Conservation (phyloP, 2,329 filamentous ascomycete species). For the Fusarium avenaceum region DNA sequence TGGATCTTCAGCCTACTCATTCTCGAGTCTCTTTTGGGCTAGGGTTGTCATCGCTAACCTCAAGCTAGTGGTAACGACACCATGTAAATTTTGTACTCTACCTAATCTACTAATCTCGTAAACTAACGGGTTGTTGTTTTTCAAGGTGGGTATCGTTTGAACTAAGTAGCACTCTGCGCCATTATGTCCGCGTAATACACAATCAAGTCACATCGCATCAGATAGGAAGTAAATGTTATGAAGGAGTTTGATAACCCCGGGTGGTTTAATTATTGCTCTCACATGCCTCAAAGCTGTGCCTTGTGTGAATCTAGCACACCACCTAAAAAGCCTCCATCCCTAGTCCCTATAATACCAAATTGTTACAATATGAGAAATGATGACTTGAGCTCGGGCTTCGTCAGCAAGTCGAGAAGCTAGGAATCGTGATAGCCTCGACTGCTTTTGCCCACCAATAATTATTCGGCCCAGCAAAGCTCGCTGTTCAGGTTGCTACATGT, state of each 20-base stretch:
- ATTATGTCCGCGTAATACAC: slow-evolving; percentile 30
- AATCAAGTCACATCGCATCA: slow-evolving; percentile 6
- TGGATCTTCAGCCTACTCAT: slow-evolving; percentile 35
- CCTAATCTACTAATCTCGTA: slow-evolving; percentile 16
- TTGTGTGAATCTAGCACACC: slow-evolving; percentile 29
- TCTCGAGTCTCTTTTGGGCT: slow-evolving; percentile 32
- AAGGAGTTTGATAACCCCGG: slow-evolving; percentile 30
- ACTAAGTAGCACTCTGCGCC: slow-evolving; percentile 16
- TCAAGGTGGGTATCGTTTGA: slow-evolving; percentile 20
- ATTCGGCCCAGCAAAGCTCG: slow-evolving; percentile 43
- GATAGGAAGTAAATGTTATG: slow-evolving; percentile 13
- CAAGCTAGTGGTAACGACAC: slow-evolving; percentile 38
- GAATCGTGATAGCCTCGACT: slow-evolving; percentile 36
- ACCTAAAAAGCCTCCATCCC: slow-evolving; percentile 29
- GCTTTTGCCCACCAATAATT: slow-evolving; percentile 37
- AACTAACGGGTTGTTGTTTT: slow-evolving; percentile 32
- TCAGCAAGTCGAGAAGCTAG: slow-evolving; percentile 33
- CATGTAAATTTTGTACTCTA: slow-evolving; percentile 26
- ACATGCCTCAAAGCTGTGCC: slow-evolving; percentile 30
- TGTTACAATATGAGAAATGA: slow-evolving; percentile 43
- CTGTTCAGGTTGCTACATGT: slow-evolving; percentile 23
- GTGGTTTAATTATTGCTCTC: slow-evolving; percentile 30
- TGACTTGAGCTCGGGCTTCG: slow-evolving; percentile 36
- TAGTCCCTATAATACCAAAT: slow-evolving; percentile 39
- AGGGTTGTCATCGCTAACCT: slow-evolving; percentile 43